Evolutionary conservation across 169 alveolate genomes (phyloP).

Genomic region (Eimeria maxima): DNA sequence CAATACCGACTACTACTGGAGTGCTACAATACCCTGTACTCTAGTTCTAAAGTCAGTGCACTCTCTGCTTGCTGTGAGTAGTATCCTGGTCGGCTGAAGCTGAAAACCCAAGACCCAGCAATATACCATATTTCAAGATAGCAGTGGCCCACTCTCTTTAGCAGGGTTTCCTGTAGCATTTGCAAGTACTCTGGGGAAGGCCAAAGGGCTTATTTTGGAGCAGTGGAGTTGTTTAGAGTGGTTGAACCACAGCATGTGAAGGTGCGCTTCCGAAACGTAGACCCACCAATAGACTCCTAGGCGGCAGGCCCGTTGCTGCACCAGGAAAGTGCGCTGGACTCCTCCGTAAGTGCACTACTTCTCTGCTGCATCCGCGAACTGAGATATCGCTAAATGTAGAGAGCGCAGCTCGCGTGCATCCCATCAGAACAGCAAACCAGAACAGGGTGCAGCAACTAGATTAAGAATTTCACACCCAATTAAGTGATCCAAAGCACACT

Average conservation of each 20-base stretch:
- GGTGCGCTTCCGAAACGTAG: not conserved
- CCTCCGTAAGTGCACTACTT: too few relatives aligned
- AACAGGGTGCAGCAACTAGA: too few relatives aligned
- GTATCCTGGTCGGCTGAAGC: not conserved
- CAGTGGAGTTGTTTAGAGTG: not conserved
- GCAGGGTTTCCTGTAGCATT: not conserved
- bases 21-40: not conserved
- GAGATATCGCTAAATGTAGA: too few relatives aligned
- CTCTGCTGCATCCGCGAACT: too few relatives aligned
- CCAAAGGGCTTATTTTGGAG: not conserved
- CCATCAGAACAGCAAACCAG: too few relatives aligned
- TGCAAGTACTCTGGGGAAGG: not conserved
- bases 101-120: not conserved
- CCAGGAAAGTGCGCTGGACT: too few relatives aligned
- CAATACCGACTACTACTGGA: not conserved
- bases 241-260: not conserved
- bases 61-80: not conserved
- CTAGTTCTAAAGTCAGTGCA: not conserved
- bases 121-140: not conserved
- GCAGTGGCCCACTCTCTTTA: not conserved
- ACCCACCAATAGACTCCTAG: not conserved
- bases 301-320: too few relatives aligned
- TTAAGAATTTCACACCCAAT: too few relatives aligned
- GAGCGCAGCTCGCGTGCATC: too few relatives aligned
- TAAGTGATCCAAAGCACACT: too few relatives aligned